Conservation (phyloP, 163 green algal genomes). For the Chlorella variabilis region DNA sequence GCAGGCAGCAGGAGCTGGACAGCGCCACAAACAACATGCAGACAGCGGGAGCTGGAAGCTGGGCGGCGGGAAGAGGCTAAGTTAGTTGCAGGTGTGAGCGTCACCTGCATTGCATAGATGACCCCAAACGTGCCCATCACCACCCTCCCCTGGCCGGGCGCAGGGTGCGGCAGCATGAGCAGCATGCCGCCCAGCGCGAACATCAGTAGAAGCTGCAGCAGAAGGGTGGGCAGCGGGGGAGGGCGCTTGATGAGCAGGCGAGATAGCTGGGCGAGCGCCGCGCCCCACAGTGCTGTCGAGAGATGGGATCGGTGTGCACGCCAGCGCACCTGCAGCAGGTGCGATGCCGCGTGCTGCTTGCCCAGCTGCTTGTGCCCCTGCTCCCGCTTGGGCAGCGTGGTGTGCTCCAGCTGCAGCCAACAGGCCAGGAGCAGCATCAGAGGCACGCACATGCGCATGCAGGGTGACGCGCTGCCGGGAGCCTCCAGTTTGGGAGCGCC, state of each 20-base stretch:
- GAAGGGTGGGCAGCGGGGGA: too few relatives aligned
- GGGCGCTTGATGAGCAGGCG: too few relatives aligned
- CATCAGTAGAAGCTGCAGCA: conserved; percentile 32
- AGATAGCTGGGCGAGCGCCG: too few relatives aligned
- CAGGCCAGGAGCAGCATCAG: not conserved
- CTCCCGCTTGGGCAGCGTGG: conserved; percentile 36
- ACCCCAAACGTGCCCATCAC: conserved; percentile 65
- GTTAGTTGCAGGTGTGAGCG: not conserved
- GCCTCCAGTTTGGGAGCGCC: not conserved
- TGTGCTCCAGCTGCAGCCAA: conserved; percentile 38
- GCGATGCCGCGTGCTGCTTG: conserved; percentile 21
- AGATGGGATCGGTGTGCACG: too few relatives aligned
- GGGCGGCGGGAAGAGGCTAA: not conserved
- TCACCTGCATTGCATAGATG: conserved; percentile 68
- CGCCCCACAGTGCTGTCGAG: too few relatives aligned
- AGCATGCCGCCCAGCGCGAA: conserved; percentile 42
- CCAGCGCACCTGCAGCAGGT: conserved; percentile 40
- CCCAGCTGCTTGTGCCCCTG: conserved; percentile 56
- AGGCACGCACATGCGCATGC: too few relatives aligned
- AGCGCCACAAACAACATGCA: not conserved
- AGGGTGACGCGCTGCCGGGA: too few relatives aligned
- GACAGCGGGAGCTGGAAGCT: not conserved
- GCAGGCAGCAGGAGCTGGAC: not conserved
- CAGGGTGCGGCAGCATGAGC: conserved; percentile 15
- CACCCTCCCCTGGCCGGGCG: conserved; percentile 28